phyloP scores from a whole-genome alignment of 106 monocot genomes.

The Vanilla planifolia region DNA sequence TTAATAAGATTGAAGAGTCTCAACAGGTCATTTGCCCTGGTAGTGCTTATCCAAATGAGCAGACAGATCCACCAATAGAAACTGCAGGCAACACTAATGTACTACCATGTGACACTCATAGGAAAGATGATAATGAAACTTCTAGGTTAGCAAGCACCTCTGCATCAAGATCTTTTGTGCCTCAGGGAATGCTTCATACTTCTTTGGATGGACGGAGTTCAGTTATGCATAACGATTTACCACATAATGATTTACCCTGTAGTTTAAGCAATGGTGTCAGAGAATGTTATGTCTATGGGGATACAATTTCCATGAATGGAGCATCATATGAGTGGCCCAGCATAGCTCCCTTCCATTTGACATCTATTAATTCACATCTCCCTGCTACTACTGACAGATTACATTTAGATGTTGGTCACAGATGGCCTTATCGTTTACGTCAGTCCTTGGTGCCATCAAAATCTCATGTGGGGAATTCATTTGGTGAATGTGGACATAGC shows the following conservation, averaged over 20 bases:
- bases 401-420: slow-evolving; percentile 78
- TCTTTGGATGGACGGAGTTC: slow-evolving; percentile 6
- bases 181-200: slow-evolving; percentile 8
- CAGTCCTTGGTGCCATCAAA: slow-evolving; percentile 45
- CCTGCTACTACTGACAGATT: slow-evolving; percentile 62
- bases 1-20: slow-evolving; percentile 1
- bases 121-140: slow-evolving; percentile 1
- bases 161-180: slow-evolving; percentile 7
- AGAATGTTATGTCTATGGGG: slow-evolving; percentile 8
- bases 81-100: neutral
- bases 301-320: slow-evolving; percentile 16
- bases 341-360: slow-evolving; percentile 31
- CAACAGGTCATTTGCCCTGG: neutral
- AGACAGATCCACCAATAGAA: neutral
- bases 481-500: slow-evolving; percentile 31
- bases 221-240: too few relatives aligned
- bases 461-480: slow-evolving; percentile 33
- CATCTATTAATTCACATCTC: slow-evolving; percentile 31
- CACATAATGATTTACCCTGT: too few relatives aligned
- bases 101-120: neutral
- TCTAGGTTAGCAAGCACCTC: neutral
- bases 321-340: slow-evolving; percentile 65
- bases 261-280: slow-evolving; percentile 16
- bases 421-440: slow-evolving; percentile 34
- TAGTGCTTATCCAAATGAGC: neutral